These are phyloP conservation scores for Alternaria solani DNA, from an alignment of 2,329 filamentous ascomycete genomes.

Conservation along the genomic window DNA sequence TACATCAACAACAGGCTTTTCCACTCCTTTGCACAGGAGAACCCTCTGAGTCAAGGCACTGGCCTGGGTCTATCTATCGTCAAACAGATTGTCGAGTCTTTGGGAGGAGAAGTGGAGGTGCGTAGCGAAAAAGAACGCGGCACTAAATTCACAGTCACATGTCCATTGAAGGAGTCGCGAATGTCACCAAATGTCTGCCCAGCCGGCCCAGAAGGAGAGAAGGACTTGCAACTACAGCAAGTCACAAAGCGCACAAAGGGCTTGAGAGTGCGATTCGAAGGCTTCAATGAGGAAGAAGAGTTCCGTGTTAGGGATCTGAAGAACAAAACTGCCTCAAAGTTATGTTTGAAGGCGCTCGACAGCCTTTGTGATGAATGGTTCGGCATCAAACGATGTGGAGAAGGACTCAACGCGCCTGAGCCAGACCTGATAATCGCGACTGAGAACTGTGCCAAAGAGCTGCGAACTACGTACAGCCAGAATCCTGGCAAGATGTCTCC, in stretches of 20 bases:
- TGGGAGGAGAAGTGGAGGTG: conserved; percentile 50
- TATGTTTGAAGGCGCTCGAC: conserved; percentile 44
- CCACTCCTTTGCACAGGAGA: conserved; percentile 52
- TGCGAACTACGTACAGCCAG: conserved; percentile 39
- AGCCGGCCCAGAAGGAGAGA: conserved; percentile 31
- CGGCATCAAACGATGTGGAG: conserved; percentile 38
- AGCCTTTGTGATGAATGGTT: conserved; percentile 49
- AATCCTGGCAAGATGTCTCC: conserved; percentile 24
- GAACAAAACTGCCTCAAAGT: conserved; percentile 41
- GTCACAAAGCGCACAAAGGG: conserved; percentile 41
- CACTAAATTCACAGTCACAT: conserved; percentile 49
- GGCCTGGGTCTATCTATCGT: conserved; percentile 52
- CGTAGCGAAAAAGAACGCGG: conserved; percentile 46
- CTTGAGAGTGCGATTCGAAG: conserved; percentile 43
- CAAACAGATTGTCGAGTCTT: conserved; percentile 48
- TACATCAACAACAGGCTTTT: conserved; percentile 49
- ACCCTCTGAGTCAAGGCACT: conserved; percentile 49
- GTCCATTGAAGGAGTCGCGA: conserved; percentile 42
- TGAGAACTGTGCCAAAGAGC: conserved; percentile 39
- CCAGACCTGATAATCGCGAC: conserved; percentile 46
- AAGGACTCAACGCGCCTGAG: conserved; percentile 16
- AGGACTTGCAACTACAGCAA: conserved; percentile 32
- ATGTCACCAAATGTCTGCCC: conserved; percentile 41
- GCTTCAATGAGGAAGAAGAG: conserved; percentile 45
- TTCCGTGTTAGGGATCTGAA: conserved; percentile 43